These are phyloP conservation scores for Elsinoe perseae DNA, from an alignment of 2,329 filamentous ascomycete genomes.

Conservation along the genomic window DNA sequence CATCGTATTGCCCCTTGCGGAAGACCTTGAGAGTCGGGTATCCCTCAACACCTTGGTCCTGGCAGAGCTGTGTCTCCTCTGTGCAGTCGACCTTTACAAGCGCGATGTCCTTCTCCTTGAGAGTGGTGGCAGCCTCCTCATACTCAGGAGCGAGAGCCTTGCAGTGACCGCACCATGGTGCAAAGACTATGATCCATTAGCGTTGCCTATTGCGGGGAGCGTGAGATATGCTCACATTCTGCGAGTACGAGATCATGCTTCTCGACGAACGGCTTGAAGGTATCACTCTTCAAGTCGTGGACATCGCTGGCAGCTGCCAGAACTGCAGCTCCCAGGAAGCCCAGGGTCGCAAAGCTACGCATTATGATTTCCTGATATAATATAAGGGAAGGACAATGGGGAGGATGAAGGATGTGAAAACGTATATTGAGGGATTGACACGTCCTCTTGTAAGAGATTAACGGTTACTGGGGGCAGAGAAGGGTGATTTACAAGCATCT, in stretches of 20 bases:
- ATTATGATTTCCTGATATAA: conserved; percentile 17
- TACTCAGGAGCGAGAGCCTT: conserved; percentile 94
- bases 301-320: conserved; percentile 71
- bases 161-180: conserved; percentile 96
- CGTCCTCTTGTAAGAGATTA: not conserved
- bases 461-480: not conserved
- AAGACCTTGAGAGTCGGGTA: conserved; percentile 99
- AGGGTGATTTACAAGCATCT: conserved; percentile 10
- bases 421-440: conserved; percentile 9
- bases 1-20: conserved; percentile 64
- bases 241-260: conserved; percentile 82
- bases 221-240: conserved; percentile 61
- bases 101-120: conserved; percentile 82
- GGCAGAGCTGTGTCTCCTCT: conserved; percentile 85
- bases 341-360: conserved; percentile 28
- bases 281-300: conserved; percentile 72
- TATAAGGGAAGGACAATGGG: not conserved
- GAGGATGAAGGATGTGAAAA: conserved; percentile 9
- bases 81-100: conserved; percentile 92
- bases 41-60: conserved; percentile 83
- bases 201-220: not conserved
- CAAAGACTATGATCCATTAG: conserved; percentile 58
- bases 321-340: conserved; percentile 48
- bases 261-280: conserved; percentile 79
- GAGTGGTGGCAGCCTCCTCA: conserved; percentile 72